Base-by-base conservation (phyloP, 352 stramenopile species). In the Phytophthora idaei region DNA sequence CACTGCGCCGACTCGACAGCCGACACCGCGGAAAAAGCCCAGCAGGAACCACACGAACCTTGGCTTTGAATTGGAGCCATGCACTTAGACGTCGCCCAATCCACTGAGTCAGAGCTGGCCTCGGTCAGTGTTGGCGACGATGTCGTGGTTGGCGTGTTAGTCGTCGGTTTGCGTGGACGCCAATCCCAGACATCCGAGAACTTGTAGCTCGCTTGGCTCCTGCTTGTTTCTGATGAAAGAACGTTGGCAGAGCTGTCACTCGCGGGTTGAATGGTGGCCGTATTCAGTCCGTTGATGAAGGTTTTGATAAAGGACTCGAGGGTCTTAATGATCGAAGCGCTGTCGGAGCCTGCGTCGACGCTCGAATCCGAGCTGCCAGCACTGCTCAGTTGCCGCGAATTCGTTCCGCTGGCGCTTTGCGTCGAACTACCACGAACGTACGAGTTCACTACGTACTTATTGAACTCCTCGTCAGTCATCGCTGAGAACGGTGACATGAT, bases 21-120 rank as follows among this genome's bases (percentile, higher is more conserved):
- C 6, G 96, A 90, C 1, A 97, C 90, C 0, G 95, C 94, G 12
- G 95, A 97, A 80, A 99, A 99, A 5, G 96, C 92, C 97, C 97
- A 99, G 79, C 98, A 99, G 1, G 92, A 98, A 46, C 97, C 97
- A 74, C 97, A 99, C 8, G 85, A 67, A 0, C 94, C 97, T 73
- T 99, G 98, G 69, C 99, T 97, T 71, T 99, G 98, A 31, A 99
- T 69, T 0, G 61, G 57, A 11, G 71, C 73, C 28, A 89, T 55
- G 44, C 76, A 87, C 9, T 64, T 42, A 9, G 78, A 80, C 10
- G 61, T 72, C 17, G 80, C 77, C 82, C 78, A 87, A 46, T 87
- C 75, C 27, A 84, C 63, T 4, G 67, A 80, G 12, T 61, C 61
- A 32, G 67, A 73, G 6, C 61, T 68, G 6, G 17, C 52, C 51